phyloP scores from a whole-genome alignment of 164 flowering plant species.

The Brasenia schreberi region DNA sequence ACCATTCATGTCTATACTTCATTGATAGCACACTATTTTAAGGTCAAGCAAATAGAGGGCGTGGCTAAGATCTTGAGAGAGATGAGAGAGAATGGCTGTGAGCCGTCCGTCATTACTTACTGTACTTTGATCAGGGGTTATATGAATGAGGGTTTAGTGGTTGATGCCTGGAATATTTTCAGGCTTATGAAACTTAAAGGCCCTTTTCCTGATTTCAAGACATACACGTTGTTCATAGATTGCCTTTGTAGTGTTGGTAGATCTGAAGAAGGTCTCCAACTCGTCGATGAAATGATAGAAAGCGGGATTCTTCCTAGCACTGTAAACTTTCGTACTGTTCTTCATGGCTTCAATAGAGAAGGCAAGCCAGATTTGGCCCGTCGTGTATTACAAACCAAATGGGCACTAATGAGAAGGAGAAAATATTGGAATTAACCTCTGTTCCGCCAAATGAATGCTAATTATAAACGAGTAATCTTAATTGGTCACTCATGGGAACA shows the following conservation, averaged over 20 bases:
- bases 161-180: constrained; percentile 63
- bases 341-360: constrained; percentile 71
- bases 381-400: constrained; percentile 37
- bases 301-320: constrained; percentile 60
- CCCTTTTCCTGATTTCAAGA: constrained; percentile 71
- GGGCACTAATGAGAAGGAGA: constrained; percentile 26
- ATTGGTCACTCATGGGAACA: too few species aligned
- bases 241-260: constrained; percentile 50
- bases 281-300: constrained; percentile 54
- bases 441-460: background rate
- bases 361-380: constrained; percentile 64
- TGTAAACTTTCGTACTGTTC: constrained; percentile 50
- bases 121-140: constrained; percentile 60
- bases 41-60: constrained; percentile 34
- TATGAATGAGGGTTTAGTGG: constrained; percentile 33
- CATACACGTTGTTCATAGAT: constrained; percentile 60
- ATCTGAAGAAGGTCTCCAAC: constrained; percentile 70
- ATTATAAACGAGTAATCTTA: too few species aligned
- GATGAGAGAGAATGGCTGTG: constrained; percentile 48
- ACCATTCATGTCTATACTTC: constrained; percentile 79
- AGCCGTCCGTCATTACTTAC: constrained; percentile 66
- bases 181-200: constrained; percentile 40
- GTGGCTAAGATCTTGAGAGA: constrained; percentile 39
- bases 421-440: constrained; percentile 6
- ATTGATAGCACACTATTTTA: constrained; percentile 46